Base-by-base conservation (phyloP, 768 basidiomycete species). In the Lactifluus pinguis region DNA sequence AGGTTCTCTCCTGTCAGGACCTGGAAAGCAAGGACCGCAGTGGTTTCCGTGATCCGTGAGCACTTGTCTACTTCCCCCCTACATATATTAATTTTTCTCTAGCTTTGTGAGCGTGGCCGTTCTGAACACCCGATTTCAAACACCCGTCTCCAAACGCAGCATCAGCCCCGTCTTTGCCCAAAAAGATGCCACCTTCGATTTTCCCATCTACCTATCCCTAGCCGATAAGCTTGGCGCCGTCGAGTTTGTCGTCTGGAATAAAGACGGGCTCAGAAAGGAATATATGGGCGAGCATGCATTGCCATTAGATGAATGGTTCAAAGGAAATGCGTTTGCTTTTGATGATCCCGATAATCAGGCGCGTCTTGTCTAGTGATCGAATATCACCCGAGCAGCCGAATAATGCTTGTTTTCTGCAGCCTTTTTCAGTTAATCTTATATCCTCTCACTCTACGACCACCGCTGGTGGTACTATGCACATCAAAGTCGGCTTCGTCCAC, bases 221-320 rank as follows among this genome's bases (percentile, higher is more conserved):
- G 85, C 86, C 0, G 87, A 88, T 66, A 76, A 77, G 49, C 78
- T 90, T 5, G 87, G 88, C 38, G 83, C 80, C 2, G 67, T 98
- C 47, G 94, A 98, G 72, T 76, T 92, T 38, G 85, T 97, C 13
- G 79, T 94, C 0, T 99, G 95, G 95, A 94, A 95, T 73, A 93
- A 87, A 75, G 95, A 98, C 72, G 76, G 89, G 65, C 71, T 93
- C 59, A 82, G 79, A 68, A 97, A 94, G 75, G 95, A 98, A 49
- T 99, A 97, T 71, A 79, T 99, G 15, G 97, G 97, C 15, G 95
- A 99, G 72, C 80, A 83, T 5, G 81, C 86, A 0, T 65, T 98
- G 7, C 81, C 83, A 0, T 70, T 95, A n/a, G 85, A 85, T 19
- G 84, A 89, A 38, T 95, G 92, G 92, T 97, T 94, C 67, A 76